Evolutionary conservation across 805 yeast species (phyloP).

Genomic region (Pichia californica): DNA sequence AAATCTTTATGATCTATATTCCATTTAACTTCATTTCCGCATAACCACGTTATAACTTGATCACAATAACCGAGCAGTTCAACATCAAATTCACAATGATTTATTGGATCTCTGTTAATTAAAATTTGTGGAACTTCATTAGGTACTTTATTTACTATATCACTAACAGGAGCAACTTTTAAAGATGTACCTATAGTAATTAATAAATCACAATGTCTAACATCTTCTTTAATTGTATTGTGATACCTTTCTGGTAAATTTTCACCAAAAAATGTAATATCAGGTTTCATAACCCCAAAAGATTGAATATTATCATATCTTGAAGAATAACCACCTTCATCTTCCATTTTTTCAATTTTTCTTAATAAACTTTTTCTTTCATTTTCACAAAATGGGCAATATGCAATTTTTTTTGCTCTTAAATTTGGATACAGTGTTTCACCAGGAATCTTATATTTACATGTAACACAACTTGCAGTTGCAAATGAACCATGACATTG

Average conservation of each 20-base stretch:
- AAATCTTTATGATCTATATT: slow-evolving; percentile 49
- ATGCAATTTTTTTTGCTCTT: slow-evolving; percentile 52
- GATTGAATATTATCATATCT: slow-evolving; percentile 36
- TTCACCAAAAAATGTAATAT: slow-evolving; percentile 89
- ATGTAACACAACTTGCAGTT: slow-evolving; percentile 75
- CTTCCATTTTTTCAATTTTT: slow-evolving; percentile 27
- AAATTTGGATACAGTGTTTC: slow-evolving; percentile 55
- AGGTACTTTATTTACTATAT: slow-evolving; percentile 70
- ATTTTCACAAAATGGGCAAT: slow-evolving; percentile 60
- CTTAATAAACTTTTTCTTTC: slow-evolving; percentile 31
- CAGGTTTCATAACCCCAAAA: slow-evolving; percentile 84
- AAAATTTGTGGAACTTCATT: slow-evolving; percentile 75
- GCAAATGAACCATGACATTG: slow-evolving; percentile 96
- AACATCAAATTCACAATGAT: slow-evolving; percentile 74
- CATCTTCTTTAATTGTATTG: slow-evolving; percentile 50
- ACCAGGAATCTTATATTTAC: slow-evolving; percentile 63
- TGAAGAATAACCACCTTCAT: slow-evolving; percentile 25
- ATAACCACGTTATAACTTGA: slow-evolving; percentile 63
- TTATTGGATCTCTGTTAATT: slow-evolving; percentile 70
- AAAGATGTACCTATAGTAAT: slow-evolving; percentile 86
- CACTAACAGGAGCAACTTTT: slow-evolving; percentile 88
- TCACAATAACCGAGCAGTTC: slow-evolving; percentile 77
- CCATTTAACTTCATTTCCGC: slow-evolving; percentile 51
- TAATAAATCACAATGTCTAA: slow-evolving; percentile 64
- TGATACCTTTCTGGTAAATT: slow-evolving; percentile 68